phyloP scores from a whole-genome alignment of 2,329 filamentous ascomycete genomes.

The Dactylella cylindrospora region DNA sequence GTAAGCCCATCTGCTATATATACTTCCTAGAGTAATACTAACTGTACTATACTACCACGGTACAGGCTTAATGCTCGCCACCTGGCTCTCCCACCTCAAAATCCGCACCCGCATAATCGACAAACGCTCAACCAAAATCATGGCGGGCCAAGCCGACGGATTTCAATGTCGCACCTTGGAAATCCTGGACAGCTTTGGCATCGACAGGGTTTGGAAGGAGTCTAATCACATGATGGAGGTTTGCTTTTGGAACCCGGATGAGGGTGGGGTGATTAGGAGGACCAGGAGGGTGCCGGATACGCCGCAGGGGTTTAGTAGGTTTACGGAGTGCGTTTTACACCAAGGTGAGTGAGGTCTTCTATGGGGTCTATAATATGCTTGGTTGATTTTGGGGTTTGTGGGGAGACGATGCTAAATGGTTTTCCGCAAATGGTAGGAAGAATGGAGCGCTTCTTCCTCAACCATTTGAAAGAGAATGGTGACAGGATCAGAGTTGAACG shows the following conservation, averaged over 20 bases:
- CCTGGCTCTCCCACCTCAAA: constrained; percentile 57
- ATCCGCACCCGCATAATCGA: constrained; percentile 56
- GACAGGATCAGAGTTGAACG: constrained; percentile 62
- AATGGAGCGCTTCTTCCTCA: constrained; percentile 67
- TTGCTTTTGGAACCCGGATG: constrained; percentile 64
- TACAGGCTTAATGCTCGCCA: constrained; percentile 46
- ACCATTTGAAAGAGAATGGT: constrained; percentile 61
- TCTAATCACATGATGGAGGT: constrained; percentile 69
- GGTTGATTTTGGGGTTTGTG: not conserved
- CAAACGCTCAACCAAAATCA: constrained; percentile 52
- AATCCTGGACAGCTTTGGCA: constrained; percentile 72
- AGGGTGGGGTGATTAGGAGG: constrained; percentile 60
- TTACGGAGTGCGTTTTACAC: constrained; percentile 68
- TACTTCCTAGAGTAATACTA: not conserved
- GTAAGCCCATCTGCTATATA: constrained; percentile 37
- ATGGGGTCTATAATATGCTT: not conserved
- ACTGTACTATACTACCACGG: not conserved
- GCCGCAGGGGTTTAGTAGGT: constrained; percentile 63
- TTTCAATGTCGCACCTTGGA: constrained; percentile 68
- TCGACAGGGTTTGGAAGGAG: constrained; percentile 67
- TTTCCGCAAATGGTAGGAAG: constrained; percentile 48
- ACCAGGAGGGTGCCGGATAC: constrained; percentile 66
- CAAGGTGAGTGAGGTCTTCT: constrained; percentile 60
- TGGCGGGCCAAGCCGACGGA: constrained; percentile 55
- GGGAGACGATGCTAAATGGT: constrained; percentile 45